Evolutionary conservation across 2,329 filamentous ascomycete species (phyloP), one percentile per base, ranked within the genome.

Genomic region (Curvularia eragrostidis): DNA sequence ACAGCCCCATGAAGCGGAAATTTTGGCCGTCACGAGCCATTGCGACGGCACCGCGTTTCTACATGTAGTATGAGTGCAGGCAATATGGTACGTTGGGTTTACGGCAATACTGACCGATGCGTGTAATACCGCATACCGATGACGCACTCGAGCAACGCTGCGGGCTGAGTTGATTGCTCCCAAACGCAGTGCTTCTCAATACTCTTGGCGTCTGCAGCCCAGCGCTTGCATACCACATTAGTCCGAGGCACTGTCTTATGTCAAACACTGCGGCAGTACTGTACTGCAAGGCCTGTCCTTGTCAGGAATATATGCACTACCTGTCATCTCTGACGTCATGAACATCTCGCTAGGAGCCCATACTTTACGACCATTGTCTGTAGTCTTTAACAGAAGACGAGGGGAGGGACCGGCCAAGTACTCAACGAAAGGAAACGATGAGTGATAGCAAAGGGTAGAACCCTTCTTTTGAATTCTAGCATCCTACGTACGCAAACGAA

Each of bases 251-350:
- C 43, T 13, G n/a, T 12, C 43, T 19, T 19, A 5, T n/a, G 43
- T 13, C 43, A 32, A 12, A 21, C 26, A 18, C 18, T 12, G 6
- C 12, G 28, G 9, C n/a, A 13, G 28, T 18, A 19, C 32, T 15
- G 43, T 24, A 24, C 3, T 7, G 21, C 18, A 30, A 19, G n/a
- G n/a, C n/a, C 21, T 47, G 28, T 26, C 43, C 43, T 13, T 46
- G 15, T 32, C 28, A 26, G 43, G 10, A 32, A n/a, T 21, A 34
- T 32, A 12, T 19, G 28, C 28, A 39, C 28, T n/a, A 38, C 23
- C 15, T 41, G 47, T 62, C 64, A 66, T 66, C 65, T 53, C 53
- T 52, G 32, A 18, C 55, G 52, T 34, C 32, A 47, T 30, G 52
- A 23, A 36, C 63, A 66, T 65, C 62, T 63, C 56, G n/a, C n/a